Evolutionary conservation across 306 rosid species (phyloP).

Genomic region (Vigna hirtella): DNA sequence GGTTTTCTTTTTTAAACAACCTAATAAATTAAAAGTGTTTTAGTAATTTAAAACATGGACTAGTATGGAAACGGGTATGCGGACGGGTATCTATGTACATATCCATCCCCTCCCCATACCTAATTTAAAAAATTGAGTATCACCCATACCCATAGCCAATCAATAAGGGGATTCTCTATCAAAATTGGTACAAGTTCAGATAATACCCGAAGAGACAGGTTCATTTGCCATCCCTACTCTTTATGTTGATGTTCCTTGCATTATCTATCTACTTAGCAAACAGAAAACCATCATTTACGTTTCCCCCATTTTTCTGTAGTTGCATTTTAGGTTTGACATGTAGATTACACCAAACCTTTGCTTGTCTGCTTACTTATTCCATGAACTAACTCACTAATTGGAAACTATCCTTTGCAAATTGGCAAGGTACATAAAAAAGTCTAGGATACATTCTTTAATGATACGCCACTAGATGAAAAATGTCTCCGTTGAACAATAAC

Average conservation of each 20-base stretch:
- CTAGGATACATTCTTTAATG: background rate
- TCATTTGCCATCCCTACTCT: no score
- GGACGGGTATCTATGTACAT: no score
- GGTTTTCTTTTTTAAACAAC: no score
- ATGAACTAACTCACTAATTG: conserved; percentile 7
- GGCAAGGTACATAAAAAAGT: background rate
- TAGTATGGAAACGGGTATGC: no score
- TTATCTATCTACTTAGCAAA: background rate
- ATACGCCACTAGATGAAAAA: background rate
- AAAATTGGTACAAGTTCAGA: no score
- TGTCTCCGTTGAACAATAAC: conserved; percentile 31
- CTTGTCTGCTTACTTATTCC: background rate
- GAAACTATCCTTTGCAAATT: conserved; percentile 12
- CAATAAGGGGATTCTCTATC: no score
- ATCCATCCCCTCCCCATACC: no score
- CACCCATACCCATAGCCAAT: no score
- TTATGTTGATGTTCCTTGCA: conserved; percentile 6
- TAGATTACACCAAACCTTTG: background rate
- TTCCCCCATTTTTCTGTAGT: background rate
- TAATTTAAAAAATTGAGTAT: no score
- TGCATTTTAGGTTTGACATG: background rate
- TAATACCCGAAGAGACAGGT: no score
- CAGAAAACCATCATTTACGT: conserved; percentile 6
- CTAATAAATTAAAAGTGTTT: no score
- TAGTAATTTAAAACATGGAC: no score